Evolutionary conservation across 164 flowering plant genomes (phyloP), one percentile per base, ranked within the genome.

Genomic region (Chimonanthus praecox): DNA sequence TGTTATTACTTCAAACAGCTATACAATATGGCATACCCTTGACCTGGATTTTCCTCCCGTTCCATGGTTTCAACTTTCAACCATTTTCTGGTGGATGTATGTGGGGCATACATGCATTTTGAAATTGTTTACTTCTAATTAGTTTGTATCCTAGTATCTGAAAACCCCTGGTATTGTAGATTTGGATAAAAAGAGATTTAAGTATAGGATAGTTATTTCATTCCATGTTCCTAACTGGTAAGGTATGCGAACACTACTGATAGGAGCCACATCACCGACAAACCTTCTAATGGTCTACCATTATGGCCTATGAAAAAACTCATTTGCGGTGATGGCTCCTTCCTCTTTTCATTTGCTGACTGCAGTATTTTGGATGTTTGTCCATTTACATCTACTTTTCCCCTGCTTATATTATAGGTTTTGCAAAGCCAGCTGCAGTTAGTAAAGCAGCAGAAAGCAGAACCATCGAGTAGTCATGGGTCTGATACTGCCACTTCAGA

Each of bases 391-490:
- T 6, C 50, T 43, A 44, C 20, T 64, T 49, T 20, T 6, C 8
- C 49, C 63, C 62, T 46, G 33, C 33, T 33, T 1, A 33, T 33
- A 33, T 49, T 9, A 48, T 68, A 80, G 83, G 43, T 71, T 70
- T 69, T 77, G 50, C 80, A 70, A 51, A 75, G 60, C 64, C 80
- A 80, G 76, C 74, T 75, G 68, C 72, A 71, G 62, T 65, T 16
- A 20, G 63, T 80, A 61, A 67, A 49, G 71, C 65, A 69, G 47
- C 78, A 71, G 47, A 72, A 16, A 45, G 78, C 47, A 45, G 74
- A 62, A 20, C 50, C 48, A 54, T 49, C 15, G 74, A 54, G 49
- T n/a, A 48, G 47, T 64, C 8, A 8, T 9, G 43, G 6, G 3
- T 6, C 18, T 3, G 43, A 0, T 8, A 33, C 77, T 7, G 20